These are phyloP conservation scores for Basidioascus undulatus DNA, from an alignment of 768 basidiomycete species.

Conservation along the genomic window DNA sequence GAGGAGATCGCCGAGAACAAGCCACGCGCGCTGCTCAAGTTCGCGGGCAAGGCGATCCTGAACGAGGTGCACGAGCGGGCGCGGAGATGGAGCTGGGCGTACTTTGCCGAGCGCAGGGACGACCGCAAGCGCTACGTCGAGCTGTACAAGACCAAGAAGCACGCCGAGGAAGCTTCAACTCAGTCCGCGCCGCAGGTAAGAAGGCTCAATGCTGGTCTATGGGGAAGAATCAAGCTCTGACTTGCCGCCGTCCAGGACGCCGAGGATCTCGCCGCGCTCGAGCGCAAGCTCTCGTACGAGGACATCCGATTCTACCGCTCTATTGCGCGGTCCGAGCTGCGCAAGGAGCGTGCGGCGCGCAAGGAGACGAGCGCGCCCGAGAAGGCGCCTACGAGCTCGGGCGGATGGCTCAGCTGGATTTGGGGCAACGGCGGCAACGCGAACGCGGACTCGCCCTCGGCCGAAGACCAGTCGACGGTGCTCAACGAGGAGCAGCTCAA, in stretches of 20 bases:
- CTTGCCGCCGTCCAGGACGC: conserved; percentile 11
- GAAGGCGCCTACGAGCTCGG: conserved; percentile 21
- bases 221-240: too few relatives aligned
- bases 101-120: conserved; percentile 67
- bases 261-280: conserved; percentile 33
- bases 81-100: conserved; percentile 73
- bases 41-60: conserved; percentile 55
- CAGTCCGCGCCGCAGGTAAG: too few relatives aligned
- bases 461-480: conserved; percentile 21
- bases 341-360: conserved; percentile 52
- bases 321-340: conserved; percentile 63
- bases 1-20: conserved; percentile 33
- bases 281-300: conserved; percentile 67
- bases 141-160: conserved; percentile 49
- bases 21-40: conserved; percentile 44
- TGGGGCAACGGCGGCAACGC: conserved; percentile 29
- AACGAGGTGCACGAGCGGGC: conserved; percentile 60
- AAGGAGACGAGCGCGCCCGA: conserved; percentile 45
- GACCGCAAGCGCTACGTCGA: conserved; percentile 64
- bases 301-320: conserved; percentile 95
- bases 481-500: conserved; percentile 79
- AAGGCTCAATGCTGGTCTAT: too few relatives aligned
- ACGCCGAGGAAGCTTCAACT: too few relatives aligned
- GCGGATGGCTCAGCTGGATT: conserved; percentile 35
- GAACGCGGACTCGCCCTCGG: neutral